Base-by-base conservation (phyloP, 495 filamentous ascomycete species). In the Letharia columbiana region DNA sequence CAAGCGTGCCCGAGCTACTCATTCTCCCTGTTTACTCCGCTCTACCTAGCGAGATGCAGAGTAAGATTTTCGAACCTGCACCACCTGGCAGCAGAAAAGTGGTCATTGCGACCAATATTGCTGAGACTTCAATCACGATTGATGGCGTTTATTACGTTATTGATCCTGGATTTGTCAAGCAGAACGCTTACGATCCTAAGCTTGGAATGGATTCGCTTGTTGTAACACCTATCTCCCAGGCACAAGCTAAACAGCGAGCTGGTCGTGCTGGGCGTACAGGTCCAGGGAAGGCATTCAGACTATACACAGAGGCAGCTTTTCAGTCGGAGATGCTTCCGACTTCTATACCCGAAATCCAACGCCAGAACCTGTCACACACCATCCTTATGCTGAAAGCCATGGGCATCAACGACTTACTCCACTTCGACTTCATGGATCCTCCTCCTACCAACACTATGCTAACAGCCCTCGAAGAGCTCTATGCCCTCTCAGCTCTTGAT, bases 381-480 rank as follows among this genome's bases (percentile, higher is more conserved):
- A 98, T 99, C 75, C 85, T 99, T 39, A 96, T 98, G 92, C 82
- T 99, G 41, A 99, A 99, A 75, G 94, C 94, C 2, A 98, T 98
- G 93, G 94, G 94, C 5, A 98, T 99, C 73, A 97, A 98, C 70
- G 94, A 99, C 71, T 80, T 99, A 5, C 84, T 99, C 15, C 91
- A 96, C 68, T 99, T 99, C 71, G 93, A 97, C 74, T 99, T 98
- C 71, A 97, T 99, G 92, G 95, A 98, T 71, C 91, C 93, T 3
- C 94, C 94, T 2, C 94, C 95, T 2, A 93, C 92, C 10, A 97
- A 96, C 70, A 97, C 94, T 41, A 98, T 96, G 92, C 84, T 98
- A 63, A 95, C 91, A 63, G 94, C 94, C 3, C 80, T 98, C 17
- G 94, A 98, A 77, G 94, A 97, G 74, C 81, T 98, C 1, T 98